These are phyloP conservation scores for Lepidium sativum DNA, from an alignment of 345 rosid species.

Conservation along the genomic window DNA sequence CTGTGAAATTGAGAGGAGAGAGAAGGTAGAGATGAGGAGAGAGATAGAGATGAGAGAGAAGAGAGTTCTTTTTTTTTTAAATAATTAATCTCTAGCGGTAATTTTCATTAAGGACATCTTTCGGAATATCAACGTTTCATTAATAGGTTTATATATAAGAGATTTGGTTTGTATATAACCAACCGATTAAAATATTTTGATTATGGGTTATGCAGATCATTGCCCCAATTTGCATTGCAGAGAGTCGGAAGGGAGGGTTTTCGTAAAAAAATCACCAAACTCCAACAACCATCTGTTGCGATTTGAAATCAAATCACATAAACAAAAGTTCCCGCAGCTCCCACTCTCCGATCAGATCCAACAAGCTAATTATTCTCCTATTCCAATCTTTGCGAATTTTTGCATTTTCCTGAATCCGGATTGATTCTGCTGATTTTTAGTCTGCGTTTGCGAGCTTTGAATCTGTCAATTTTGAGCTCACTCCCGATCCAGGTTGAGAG, in stretches of 20 bases:
- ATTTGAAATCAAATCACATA: slow-evolving; percentile 3
- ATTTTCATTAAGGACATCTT: too few relatives aligned
- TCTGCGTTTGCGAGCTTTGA: neutral
- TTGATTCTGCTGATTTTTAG: neutral
- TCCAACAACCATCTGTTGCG: slow-evolving; percentile 14
- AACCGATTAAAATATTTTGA: too few relatives aligned
- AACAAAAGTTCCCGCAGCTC: neutral
- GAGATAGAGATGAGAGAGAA: too few relatives aligned
- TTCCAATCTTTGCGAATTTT: neutral
- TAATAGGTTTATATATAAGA: too few relatives aligned
- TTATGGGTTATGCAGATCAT: too few relatives aligned
- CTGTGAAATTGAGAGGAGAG: too few relatives aligned
- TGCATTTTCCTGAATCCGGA: neutral
- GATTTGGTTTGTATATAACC: too few relatives aligned
- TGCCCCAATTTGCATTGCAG: slow-evolving; percentile 18
- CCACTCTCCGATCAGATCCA: slow-evolving; percentile 18
- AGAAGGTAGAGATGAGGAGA: too few relatives aligned
- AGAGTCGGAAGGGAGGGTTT: slow-evolving; percentile 3
- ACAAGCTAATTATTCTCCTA: neutral
- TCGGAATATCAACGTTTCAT: too few relatives aligned
- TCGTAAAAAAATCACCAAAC: slow-evolving; percentile 18
- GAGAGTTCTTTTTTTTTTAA: too few relatives aligned
- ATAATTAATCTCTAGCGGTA: too few relatives aligned
- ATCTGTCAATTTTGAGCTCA: slow-evolving; percentile 14
- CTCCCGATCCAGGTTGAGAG: neutral